phyloP scores from a whole-genome alignment of 345 rosid genomes.

The Populus euphratica region DNA sequence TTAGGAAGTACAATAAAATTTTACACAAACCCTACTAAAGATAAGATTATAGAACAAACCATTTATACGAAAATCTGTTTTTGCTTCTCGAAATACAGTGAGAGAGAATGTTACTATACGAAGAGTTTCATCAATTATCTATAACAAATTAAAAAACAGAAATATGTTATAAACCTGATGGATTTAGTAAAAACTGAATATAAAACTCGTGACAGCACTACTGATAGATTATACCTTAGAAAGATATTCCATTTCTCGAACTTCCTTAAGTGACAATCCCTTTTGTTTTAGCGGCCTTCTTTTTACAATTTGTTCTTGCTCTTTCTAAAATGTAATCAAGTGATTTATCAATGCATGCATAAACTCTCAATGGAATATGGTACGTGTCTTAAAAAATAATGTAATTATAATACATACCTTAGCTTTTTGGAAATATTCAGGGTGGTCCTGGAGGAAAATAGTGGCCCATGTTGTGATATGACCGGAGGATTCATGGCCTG shows the following conservation, averaged over 20 bases:
- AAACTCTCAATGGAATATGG: no score
- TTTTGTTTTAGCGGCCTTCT: conserved; percentile 14
- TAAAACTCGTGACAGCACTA: no score
- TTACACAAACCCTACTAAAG: no score
- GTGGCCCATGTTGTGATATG: conserved; percentile 29
- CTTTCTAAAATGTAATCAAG: conserved; percentile 14
- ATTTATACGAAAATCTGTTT: conserved; percentile 19
- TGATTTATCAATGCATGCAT: no score
- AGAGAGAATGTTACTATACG: conserved; percentile 20
- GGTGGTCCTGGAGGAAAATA: conserved; percentile 19
- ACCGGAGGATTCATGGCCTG: conserved; percentile 35
- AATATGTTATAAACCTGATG: background rate
- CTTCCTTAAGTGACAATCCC: conserved; percentile 24
- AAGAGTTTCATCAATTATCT: conserved; percentile 35
- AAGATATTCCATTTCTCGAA: conserved; percentile 25
- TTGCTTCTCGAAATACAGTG: conserved; percentile 26
- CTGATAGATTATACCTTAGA: conserved; percentile 4
- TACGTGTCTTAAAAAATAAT: no score
- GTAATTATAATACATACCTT: conserved; percentile 14
- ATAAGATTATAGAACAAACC: background rate
- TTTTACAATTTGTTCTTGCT: conserved; percentile 29
- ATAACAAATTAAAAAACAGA: no score
- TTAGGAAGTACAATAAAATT: no score
- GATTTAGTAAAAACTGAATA: background rate
- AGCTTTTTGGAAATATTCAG: conserved; percentile 24